These are phyloP conservation scores for Calamus simplicifolius DNA, from an alignment of 176 grass and related monocot species.

Conservation along the genomic window DNA sequence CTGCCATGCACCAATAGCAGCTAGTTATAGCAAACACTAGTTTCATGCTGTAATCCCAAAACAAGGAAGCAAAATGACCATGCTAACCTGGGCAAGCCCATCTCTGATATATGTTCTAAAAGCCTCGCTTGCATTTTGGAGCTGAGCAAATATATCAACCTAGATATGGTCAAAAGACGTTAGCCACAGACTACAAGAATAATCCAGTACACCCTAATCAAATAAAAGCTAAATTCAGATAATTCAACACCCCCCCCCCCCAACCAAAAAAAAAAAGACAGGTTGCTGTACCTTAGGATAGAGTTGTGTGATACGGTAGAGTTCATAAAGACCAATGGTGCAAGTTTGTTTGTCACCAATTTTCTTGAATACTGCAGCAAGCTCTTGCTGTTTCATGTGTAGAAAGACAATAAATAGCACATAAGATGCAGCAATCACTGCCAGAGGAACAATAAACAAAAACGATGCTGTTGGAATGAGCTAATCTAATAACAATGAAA, in stretches of 20 bases:
- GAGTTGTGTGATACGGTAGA: conserved; percentile 87
- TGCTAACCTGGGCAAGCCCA: conserved; percentile 75
- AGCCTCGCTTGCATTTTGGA: conserved; percentile 98
- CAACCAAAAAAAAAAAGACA: too few species aligned
- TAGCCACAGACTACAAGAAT: neutral
- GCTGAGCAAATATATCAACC: conserved; percentile 99
- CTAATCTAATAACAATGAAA: neutral
- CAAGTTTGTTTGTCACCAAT: conserved; percentile 98
- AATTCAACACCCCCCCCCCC: too few species aligned
- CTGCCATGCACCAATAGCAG: conserved; percentile 37
- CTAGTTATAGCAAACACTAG: neutral
- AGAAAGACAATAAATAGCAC: conserved; percentile 8
- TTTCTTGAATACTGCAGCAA: conserved; percentile 99
- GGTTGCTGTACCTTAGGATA: conserved; percentile 67
- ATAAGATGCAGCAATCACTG: neutral
- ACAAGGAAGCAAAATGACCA: neutral
- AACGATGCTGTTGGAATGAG: neutral
- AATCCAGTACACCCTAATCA: too few species aligned
- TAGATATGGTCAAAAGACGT: conserved; percentile 16
- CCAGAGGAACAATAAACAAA: neutral
- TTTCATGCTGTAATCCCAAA: too few species aligned
- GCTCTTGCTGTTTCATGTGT: conserved; percentile 73
- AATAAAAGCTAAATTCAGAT: neutral
- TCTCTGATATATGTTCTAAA: conserved; percentile 99
- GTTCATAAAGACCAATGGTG: conserved; percentile 88